phyloP scores from a whole-genome alignment of 139 green algal species.

The Volvox africanus region DNA sequence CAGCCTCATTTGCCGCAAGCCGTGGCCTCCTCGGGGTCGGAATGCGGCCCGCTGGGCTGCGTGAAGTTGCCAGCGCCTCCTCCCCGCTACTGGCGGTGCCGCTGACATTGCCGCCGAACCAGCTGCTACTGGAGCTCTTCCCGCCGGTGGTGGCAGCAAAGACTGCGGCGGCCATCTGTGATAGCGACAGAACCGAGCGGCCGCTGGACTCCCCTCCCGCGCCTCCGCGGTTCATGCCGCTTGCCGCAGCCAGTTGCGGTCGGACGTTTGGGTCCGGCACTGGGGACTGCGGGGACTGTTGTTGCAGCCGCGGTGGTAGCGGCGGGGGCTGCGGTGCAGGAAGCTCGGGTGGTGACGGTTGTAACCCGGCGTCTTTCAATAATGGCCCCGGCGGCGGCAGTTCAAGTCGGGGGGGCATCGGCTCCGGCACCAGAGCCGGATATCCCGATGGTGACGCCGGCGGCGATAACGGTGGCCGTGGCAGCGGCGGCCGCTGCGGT shows the following conservation, averaged over 20 bases:
- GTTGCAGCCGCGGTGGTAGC: not conserved
- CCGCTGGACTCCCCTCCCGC: not conserved
- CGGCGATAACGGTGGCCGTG: not conserved
- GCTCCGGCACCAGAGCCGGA: not conserved
- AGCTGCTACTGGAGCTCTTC: not conserved
- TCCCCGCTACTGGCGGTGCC: not conserved
- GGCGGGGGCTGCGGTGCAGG: not conserved
- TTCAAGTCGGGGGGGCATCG: not conserved
- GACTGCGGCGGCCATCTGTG: not conserved
- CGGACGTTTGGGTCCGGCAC: not conserved
- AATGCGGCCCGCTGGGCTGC: too few species aligned
- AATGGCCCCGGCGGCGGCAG: not conserved
- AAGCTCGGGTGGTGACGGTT: not conserved
- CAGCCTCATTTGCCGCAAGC: too few species aligned
- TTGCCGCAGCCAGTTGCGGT: not conserved
- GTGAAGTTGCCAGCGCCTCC: not conserved
- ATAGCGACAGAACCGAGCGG: not conserved
- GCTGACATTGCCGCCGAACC: not conserved
- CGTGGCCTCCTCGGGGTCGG: too few species aligned
- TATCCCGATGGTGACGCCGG: not conserved
- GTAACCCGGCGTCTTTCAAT: not conserved
- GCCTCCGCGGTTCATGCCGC: too few species aligned
- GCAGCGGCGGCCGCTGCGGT: not conserved
- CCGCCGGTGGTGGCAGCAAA: not conserved
- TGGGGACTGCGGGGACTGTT: not conserved